Evolutionary conservation across 2,329 filamentous ascomycete genomes (phyloP).

Genomic region (Apiospora aurea): DNA sequence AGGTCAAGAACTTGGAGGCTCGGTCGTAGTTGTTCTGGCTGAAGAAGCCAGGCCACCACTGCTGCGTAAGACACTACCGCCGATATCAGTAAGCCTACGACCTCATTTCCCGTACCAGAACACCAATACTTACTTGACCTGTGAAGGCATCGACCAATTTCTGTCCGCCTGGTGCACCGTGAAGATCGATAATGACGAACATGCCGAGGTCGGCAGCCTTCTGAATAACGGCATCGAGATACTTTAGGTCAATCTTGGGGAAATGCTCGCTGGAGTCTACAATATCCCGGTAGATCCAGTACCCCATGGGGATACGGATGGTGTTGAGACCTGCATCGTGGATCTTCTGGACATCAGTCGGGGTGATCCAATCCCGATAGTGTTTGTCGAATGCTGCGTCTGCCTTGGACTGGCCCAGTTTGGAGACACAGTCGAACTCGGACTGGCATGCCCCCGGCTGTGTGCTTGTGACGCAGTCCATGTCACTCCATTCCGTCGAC

Average conservation of each 20-base stretch:
- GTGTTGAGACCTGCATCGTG: constrained; percentile 58
- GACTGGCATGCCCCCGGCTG: constrained; percentile 41
- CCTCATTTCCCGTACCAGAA: background rate
- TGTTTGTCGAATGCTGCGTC: constrained; percentile 56
- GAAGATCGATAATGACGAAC: constrained; percentile 54
- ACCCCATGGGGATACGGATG: constrained; percentile 61
- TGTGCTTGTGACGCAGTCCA: constrained; percentile 50
- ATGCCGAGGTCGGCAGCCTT: constrained; percentile 48
- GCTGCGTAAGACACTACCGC: constrained; percentile 26
- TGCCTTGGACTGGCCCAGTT: constrained; percentile 53
- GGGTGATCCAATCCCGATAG: constrained; percentile 58
- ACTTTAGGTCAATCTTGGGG: constrained; percentile 53
- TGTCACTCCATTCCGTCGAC: constrained; percentile 50
- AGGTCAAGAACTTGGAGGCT: constrained; percentile 51
- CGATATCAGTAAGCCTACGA: background rate
- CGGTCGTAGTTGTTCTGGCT: constrained; percentile 54
- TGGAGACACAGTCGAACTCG: constrained; percentile 62
- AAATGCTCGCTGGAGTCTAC: constrained; percentile 60
- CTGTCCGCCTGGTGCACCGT: constrained; percentile 52
- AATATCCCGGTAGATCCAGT: constrained; percentile 60
- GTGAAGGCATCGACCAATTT: constrained; percentile 48
- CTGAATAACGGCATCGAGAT: constrained; percentile 41
- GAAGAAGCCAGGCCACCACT: constrained; percentile 52
- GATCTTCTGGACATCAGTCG: constrained; percentile 57
- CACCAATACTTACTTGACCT: constrained; percentile 33